Percentiles rank a stretch among this genome's conserved stretches.
These are phyloP conservation scores for Diospyros kaki DNA, from an alignment of 148 eudicot genomes.

Conservation along the genomic window DNA sequence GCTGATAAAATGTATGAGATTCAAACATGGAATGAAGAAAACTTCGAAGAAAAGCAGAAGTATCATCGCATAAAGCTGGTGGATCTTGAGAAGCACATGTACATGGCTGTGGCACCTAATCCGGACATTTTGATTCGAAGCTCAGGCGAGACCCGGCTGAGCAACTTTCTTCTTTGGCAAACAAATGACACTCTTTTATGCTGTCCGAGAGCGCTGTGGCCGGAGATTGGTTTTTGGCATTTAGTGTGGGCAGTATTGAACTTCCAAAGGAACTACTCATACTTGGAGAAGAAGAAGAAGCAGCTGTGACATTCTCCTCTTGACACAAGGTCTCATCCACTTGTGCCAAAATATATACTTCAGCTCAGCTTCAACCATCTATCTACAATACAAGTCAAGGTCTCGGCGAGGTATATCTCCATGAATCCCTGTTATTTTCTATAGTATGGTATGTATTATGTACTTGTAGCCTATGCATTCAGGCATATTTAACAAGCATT, in stretches of 20 bases:
- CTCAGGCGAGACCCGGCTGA: conserved; percentile 37
- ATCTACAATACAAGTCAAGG: too few relatives aligned
- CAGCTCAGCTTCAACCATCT: neutral
- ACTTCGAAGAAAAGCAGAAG: neutral
- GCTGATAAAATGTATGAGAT: neutral
- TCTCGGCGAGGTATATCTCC: too few relatives aligned
- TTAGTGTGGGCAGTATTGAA: conserved; percentile 35
- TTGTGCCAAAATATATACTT: neutral
- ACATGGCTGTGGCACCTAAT: conserved; percentile 37
- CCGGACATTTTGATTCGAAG: conserved; percentile 40
- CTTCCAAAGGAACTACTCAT: conserved; percentile 28
- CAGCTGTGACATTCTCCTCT: conserved; percentile 5
- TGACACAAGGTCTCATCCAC: neutral
- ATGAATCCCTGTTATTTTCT: too few relatives aligned
- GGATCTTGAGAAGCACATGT: conserved; percentile 31
- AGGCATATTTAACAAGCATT: neutral
- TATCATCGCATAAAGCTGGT: conserved; percentile 11
- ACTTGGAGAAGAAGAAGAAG: conserved; percentile 28
- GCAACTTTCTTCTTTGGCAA: conserved; percentile 43
- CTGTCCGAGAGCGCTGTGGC: conserved; percentile 38
- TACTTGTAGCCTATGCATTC: neutral
- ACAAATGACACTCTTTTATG: conserved; percentile 21
- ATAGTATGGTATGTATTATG: neutral
- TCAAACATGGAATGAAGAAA: neutral
- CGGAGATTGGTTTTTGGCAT: conserved; percentile 39